These are phyloP conservation scores for Excoecaria agallocha DNA, from an alignment of 345 rosid species.

Conservation along the genomic window DNA sequence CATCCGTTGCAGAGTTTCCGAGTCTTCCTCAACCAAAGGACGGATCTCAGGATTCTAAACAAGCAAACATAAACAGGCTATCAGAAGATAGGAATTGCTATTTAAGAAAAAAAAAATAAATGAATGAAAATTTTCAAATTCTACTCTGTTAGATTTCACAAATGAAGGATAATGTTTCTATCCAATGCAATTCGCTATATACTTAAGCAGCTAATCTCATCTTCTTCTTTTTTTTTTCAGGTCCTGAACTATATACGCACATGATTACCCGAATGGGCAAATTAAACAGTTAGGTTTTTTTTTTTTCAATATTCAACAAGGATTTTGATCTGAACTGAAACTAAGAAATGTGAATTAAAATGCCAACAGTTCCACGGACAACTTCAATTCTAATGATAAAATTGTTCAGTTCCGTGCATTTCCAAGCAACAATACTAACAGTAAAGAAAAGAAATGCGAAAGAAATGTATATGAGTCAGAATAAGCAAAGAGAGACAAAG, in stretches of 20 bases:
- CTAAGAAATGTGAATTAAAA: background rate
- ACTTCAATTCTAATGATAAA: background rate
- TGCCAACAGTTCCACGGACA: background rate
- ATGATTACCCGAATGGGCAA: background rate
- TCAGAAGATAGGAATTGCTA: background rate
- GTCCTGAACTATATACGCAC: background rate
- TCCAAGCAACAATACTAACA: background rate
- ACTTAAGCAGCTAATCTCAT: background rate
- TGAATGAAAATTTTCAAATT: background rate
- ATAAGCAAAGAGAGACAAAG: background rate
- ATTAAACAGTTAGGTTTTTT: background rate
- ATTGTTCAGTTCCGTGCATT: background rate
- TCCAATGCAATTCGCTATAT: background rate
- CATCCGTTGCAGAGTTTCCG: constrained; percentile 70
- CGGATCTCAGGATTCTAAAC: constrained; percentile 68
- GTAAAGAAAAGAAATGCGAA: background rate
- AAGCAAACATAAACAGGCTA: constrained; percentile 5
- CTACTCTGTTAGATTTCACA: background rate
- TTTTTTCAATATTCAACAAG: background rate
- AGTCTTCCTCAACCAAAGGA: constrained; percentile 68
- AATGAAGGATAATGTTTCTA: background rate
- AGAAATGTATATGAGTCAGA: background rate
- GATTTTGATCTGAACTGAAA: background rate
- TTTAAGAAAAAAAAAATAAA: too few species aligned
- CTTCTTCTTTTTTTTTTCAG: background rate